Percentiles rank a stretch among this genome's conserved stretches.
Conservation (phyloP, 2,329 filamentous ascomycete genomes). For the Fusarium xyrophilum region DNA sequence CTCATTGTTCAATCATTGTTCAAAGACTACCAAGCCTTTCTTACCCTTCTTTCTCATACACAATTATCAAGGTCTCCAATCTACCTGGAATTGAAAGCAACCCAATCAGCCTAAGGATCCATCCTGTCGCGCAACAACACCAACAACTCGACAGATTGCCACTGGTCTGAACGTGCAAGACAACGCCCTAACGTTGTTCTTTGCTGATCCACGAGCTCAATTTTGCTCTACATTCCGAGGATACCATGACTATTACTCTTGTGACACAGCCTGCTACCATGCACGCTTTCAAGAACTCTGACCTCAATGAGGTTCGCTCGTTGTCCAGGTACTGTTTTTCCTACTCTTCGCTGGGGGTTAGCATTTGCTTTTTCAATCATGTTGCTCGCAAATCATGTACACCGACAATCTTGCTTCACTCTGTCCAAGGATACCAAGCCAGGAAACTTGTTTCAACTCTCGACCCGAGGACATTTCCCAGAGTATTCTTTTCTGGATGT, state of each 20-base stretch:
- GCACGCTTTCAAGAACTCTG: conserved; percentile 61
- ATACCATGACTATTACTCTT: conserved; percentile 58
- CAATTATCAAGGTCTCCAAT: conserved; percentile 30
- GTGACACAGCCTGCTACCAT: conserved; percentile 58
- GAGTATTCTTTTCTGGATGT: conserved; percentile 20
- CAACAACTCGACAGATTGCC: conserved; percentile 39
- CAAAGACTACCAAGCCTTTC: conserved; percentile 37
- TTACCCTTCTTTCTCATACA: conserved; percentile 32
- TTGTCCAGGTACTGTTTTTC: conserved; percentile 68
- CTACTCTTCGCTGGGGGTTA: conserved; percentile 53
- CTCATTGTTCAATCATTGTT: conserved; percentile 36
- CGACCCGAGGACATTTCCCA: conserved; percentile 22
- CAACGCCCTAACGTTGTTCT: conserved; percentile 42
- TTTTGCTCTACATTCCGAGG: conserved; percentile 46
- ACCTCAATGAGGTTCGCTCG: conserved; percentile 66
- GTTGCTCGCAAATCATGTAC: conserved; percentile 44
- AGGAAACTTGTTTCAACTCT: conserved; percentile 20
- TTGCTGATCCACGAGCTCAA: conserved; percentile 42
- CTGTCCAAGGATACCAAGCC: conserved; percentile 32
- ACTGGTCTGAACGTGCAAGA: conserved; percentile 40
- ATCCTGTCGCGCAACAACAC: conserved; percentile 42
- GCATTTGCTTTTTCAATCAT: conserved; percentile 46
- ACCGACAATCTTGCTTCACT: conserved; percentile 35
- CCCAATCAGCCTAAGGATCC: conserved; percentile 40
- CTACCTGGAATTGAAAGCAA: conserved; percentile 35